Conservation (phyloP, 2,329 filamentous ascomycete species). For the Paecilomyces sp. region DNA sequence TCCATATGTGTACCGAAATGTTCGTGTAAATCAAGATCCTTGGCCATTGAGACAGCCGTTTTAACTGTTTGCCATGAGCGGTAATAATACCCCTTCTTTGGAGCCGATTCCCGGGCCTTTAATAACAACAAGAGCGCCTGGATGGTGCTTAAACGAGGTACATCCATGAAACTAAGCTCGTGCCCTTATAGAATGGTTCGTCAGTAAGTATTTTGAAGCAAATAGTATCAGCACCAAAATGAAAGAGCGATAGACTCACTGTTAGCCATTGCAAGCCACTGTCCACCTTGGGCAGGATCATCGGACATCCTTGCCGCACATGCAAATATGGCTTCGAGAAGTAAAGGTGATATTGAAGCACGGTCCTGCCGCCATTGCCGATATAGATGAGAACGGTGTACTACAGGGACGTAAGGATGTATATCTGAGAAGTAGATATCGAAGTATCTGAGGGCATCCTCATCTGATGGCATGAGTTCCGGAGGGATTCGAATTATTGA, state of each 20-base stretch:
- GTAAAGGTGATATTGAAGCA: slow-evolving; percentile 77
- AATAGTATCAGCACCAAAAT: slow-evolving; percentile 3
- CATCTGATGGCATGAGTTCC: slow-evolving; percentile 85
- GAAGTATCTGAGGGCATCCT: slow-evolving; percentile 75
- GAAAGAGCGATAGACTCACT: slow-evolving; percentile 47
- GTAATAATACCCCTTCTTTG: slow-evolving; percentile 92
- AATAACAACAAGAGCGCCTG: slow-evolving; percentile 81
- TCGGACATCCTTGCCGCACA: slow-evolving; percentile 79
- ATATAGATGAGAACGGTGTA: slow-evolving; percentile 76
- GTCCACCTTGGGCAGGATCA: slow-evolving; percentile 74
- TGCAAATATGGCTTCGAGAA: slow-evolving; percentile 86
- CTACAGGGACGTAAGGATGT: slow-evolving; percentile 85
- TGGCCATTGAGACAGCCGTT: slow-evolving; percentile 85
- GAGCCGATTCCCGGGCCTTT: slow-evolving; percentile 85
- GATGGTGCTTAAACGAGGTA: slow-evolving; percentile 81
- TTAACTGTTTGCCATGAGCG: slow-evolving; percentile 96
- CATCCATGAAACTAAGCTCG: slow-evolving; percentile 87
- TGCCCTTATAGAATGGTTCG: slow-evolving; percentile 55
- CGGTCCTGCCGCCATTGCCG: slow-evolving; percentile 82
- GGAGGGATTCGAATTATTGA: slow-evolving; percentile 80
- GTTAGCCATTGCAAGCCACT: slow-evolving; percentile 86
- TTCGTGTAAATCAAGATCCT: slow-evolving; percentile 82
- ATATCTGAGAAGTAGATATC: slow-evolving; percentile 85
- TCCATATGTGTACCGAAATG: slow-evolving; percentile 73
- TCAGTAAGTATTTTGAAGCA: slow-evolving; percentile 5